Evolutionary conservation across 1,284 basidiomycete genomes (phyloP).

Genomic region (Inonotus hispidus): DNA sequence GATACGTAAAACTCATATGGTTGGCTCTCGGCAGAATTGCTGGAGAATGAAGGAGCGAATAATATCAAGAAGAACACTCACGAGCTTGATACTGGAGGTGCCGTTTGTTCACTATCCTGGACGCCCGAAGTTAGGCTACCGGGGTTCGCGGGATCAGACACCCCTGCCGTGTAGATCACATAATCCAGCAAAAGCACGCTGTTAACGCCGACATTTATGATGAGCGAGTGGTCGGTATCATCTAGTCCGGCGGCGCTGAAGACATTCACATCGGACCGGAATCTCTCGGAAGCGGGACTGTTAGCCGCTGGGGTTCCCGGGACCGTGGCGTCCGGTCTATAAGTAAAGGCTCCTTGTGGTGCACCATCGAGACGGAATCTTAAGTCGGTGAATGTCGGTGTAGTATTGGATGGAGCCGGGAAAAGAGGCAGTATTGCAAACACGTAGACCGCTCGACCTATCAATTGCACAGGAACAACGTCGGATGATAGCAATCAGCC

Average conservation of each 20-base stretch:
- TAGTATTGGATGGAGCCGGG: slow-evolving; percentile 27
- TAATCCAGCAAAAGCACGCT: slow-evolving; percentile 48
- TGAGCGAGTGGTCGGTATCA: slow-evolving; percentile 37
- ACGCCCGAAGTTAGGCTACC: slow-evolving; percentile 14
- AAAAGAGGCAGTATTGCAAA: slow-evolving; percentile 29
- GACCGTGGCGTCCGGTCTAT: slow-evolving; percentile 21
- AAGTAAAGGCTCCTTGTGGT: slow-evolving; percentile 27
- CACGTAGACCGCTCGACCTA: slow-evolving; percentile 32
- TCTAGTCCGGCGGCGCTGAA: slow-evolving; percentile 34
- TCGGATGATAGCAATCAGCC: neutral
- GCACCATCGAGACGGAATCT: slow-evolving; percentile 30
- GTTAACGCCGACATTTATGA: slow-evolving; percentile 38
- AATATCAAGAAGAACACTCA: slow-evolving; percentile 7
- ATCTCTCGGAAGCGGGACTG: slow-evolving; percentile 24
- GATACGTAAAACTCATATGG: neutral
- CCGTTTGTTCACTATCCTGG: slow-evolving; percentile 11
- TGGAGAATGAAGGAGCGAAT: slow-evolving; percentile 6
- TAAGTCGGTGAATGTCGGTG: slow-evolving; percentile 31
- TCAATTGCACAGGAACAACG: slow-evolving; percentile 5
- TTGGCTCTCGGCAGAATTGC: slow-evolving; percentile 9
- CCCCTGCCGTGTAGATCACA: slow-evolving; percentile 35
- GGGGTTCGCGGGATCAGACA: slow-evolving; percentile 18
- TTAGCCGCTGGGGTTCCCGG: slow-evolving; percentile 9
- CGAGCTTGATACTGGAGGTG: neutral
- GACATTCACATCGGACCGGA: slow-evolving; percentile 29